Evolutionary conservation across 305 asterid species (phyloP), one percentile per base, ranked within the genome.

Genomic region (Solanum hybrid): DNA sequence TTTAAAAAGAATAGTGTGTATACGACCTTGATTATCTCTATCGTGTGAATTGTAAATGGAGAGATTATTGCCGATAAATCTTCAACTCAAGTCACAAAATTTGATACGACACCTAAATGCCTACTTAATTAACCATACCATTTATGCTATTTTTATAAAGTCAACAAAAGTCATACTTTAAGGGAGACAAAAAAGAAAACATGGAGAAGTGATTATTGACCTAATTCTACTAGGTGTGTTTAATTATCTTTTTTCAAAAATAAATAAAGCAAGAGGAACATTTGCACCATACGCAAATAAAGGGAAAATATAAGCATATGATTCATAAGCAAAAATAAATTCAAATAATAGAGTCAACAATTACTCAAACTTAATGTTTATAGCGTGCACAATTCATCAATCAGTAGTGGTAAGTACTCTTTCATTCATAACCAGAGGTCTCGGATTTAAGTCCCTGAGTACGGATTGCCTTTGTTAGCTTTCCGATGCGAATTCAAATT

Each of bases 401-500:
- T 80, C 9, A 15, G 9, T 2, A 15, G 9, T 6, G 1, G 3
- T 51, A 51, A 45, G 1, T 45, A 13, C 7, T 45, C 7, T 45
- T 45, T 45, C 19, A 45, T 42, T 13, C 19, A 13, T 45, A 12
- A 42, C 0, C 6, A 42, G 51, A 42, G 19, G 7, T 45, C 19
- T 42, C 1, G 1, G 0, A 2, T 51, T 51, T 51, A 51, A 51
- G 8, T 51, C 0, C 3, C 2, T 1, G 3, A 15, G 1, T 15
- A 15, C 19, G n/a, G 0, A 2, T 51, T 4, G 4, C 8, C n/a
- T 2, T 51, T 51, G 4, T 51, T 51, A 51, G 5, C 15, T 40
- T 11, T 11, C 0, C 1, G 0, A 51, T 0, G 10, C 1, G 0
- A 15, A 17, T 6, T 17, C 3, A 17, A 15, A 51, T 51, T 51